A percentile compares a stretch with the other conserved stretches of the same genome.
phyloP scores from a whole-genome alignment of 345 rosid genomes.

The Corchorus olitorius region DNA sequence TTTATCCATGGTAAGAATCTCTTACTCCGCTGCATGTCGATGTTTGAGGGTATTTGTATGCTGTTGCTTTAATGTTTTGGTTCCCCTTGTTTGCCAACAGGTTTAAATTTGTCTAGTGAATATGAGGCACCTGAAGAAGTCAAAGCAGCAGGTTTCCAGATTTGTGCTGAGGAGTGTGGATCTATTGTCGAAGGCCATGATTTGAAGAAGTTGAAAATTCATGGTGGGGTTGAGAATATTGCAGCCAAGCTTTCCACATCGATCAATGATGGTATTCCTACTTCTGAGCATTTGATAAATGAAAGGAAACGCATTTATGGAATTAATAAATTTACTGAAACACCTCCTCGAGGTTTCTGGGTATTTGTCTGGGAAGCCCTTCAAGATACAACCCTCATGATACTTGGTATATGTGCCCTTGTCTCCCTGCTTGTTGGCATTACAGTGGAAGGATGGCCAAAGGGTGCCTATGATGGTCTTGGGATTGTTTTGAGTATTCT shows the following conservation, averaged over 20 bases:
- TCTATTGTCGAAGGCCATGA: conserved; percentile 90
- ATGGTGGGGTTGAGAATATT: conserved; percentile 72
- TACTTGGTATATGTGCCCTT: conserved; percentile 59
- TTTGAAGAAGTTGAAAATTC: conserved; percentile 67
- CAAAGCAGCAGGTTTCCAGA: conserved; percentile 72
- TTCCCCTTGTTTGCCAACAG: conserved; percentile 28
- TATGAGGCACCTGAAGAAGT: conserved; percentile 78
- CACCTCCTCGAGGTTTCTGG: conserved; percentile 77
- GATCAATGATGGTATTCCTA: conserved; percentile 52
- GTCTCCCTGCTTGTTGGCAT: conserved; percentile 74
- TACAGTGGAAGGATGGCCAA: conserved; percentile 70
- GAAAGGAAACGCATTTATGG: conserved; percentile 67
- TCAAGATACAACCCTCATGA: conserved; percentile 69
- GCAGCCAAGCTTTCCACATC: conserved; percentile 68
- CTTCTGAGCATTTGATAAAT: conserved; percentile 45
- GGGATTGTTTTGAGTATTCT: conserved; percentile 69
- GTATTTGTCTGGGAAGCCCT: conserved; percentile 74
- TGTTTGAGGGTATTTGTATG: background rate
- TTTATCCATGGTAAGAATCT: conserved; percentile 68
- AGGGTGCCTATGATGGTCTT: conserved; percentile 80
- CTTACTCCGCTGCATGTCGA: conserved; percentile 2
- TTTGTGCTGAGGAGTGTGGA: conserved; percentile 85
- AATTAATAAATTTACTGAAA: conserved; percentile 78
- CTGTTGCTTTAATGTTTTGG: conserved; percentile 23
- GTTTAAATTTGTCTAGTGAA: conserved; percentile 62